phyloP scores from a whole-genome alignment of 2,329 filamentous ascomycete species.

The Byssochlamys sp. region DNA sequence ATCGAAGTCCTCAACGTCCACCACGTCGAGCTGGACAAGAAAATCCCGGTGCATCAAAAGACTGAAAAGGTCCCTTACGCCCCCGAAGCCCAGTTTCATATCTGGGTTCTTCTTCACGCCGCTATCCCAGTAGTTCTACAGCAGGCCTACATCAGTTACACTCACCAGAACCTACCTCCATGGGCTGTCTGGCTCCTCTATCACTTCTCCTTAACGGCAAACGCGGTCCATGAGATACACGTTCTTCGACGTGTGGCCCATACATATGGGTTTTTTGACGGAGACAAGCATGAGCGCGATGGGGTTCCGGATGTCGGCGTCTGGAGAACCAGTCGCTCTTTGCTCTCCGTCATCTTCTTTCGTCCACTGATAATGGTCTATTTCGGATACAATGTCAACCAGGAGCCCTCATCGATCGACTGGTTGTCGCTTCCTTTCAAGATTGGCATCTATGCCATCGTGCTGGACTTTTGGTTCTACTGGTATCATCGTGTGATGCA shows the following conservation, averaged over 20 bases:
- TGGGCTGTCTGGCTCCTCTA: conserved; percentile 20
- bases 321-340: conserved; percentile 17
- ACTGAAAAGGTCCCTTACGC: conserved; percentile 30
- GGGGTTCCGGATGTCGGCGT: conserved; percentile 31
- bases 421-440: conserved; percentile 27
- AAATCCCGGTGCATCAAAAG: conserved; percentile 28
- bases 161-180: conserved; percentile 17
- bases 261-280: conserved; percentile 31
- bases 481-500: conserved; percentile 33
- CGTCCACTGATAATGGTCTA: conserved; percentile 20
- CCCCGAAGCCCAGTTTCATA: conserved; percentile 20
- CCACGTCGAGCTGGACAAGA: conserved; percentile 13
- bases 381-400: conserved; percentile 12
- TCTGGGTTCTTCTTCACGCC: conserved; percentile 29
- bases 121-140: conserved; percentile 26
- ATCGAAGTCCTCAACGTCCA: conserved; percentile 17
- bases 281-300: conserved; percentile 33
- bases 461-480: conserved; percentile 38
- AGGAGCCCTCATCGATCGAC: conserved; percentile 12
- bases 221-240: conserved; percentile 26
- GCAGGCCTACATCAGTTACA: conserved; percentile 19
- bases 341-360: conserved; percentile 19
- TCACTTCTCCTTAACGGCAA: conserved; percentile 29
- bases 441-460: conserved; percentile 28
- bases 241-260: conserved; percentile 27